Conservation (phyloP, 176 grass and related monocot genomes). For the Oryza meridionalis region DNA sequence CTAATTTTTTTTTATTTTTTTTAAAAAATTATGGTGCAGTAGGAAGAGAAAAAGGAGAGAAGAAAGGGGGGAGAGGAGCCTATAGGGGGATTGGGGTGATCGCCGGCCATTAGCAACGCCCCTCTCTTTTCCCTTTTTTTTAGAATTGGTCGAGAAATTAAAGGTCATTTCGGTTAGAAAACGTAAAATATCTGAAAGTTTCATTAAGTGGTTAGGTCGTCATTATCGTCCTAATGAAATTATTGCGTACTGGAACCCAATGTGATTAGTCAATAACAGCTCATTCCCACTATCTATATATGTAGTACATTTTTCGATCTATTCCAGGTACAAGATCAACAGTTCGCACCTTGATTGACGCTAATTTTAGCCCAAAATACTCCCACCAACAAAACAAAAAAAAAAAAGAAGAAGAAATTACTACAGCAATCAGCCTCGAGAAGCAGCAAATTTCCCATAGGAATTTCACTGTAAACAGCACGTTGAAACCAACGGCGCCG, state of each 20-base stretch:
- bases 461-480: background rate
- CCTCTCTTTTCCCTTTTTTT: too few species aligned
- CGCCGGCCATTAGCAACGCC: too few species aligned
- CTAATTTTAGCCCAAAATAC: background rate
- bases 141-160: too few species aligned
- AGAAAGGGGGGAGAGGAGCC: too few species aligned
- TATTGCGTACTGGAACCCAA: constrained; percentile 16
- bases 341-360: background rate
- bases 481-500: too few species aligned
- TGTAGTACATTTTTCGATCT: constrained; percentile 1
- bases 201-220: constrained; percentile 32
- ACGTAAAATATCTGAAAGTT: background rate
- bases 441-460: background rate
- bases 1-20: too few species aligned
- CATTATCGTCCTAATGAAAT: constrained; percentile 31
- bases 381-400: background rate
- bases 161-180: too few species aligned
- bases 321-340: background rate
- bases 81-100: too few species aligned
- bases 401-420: too few species aligned
- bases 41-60: too few species aligned
- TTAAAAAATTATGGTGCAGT: too few species aligned
- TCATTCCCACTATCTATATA: background rate
- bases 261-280: constrained; percentile 7
- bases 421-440: background rate